Percentiles rank a stretch among this genome's conserved stretches.
Conservation (phyloP, 1,284 basidiomycete species). For the Papiliotrema terrestris region DNA sequence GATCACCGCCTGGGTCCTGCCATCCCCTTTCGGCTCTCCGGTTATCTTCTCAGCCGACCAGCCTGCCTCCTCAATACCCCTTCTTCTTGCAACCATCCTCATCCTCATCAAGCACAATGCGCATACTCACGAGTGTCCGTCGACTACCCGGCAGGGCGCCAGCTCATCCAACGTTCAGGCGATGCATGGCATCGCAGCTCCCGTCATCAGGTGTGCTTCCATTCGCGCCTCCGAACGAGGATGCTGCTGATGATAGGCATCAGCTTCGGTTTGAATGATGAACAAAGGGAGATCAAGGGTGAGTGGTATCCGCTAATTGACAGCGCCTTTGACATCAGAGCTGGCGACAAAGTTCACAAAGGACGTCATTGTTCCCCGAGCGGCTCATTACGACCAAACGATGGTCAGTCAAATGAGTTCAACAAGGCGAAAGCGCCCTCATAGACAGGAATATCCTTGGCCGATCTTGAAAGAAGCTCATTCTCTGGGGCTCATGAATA, state of each 20-base stretch:
- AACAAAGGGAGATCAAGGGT: constrained; percentile 44
- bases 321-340: constrained; percentile 31
- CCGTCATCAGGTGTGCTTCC: not conserved
- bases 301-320: not conserved
- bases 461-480: constrained; percentile 56
- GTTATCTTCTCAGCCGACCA: too few relatives aligned
- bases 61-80: too few relatives aligned
- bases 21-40: too few relatives aligned
- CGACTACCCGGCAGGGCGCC: too few relatives aligned
- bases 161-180: too few relatives aligned
- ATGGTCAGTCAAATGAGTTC: constrained; percentile 37
- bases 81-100: too few relatives aligned
- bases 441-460: constrained; percentile 52
- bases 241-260: constrained; percentile 13
- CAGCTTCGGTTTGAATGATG: constrained; percentile 37
- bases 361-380: constrained; percentile 54
- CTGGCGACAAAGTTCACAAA: constrained; percentile 52
- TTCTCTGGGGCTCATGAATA: constrained; percentile 51
- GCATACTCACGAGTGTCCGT: too few relatives aligned
- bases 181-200: not conserved
- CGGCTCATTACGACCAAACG: constrained; percentile 51
- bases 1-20: too few relatives aligned
- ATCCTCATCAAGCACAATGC: too few relatives aligned
- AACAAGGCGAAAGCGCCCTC: not conserved
- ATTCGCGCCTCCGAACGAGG: too few relatives aligned